Conservation (phyloP, 2,329 filamentous ascomycete genomes). For the Coniella lustricola region DNA sequence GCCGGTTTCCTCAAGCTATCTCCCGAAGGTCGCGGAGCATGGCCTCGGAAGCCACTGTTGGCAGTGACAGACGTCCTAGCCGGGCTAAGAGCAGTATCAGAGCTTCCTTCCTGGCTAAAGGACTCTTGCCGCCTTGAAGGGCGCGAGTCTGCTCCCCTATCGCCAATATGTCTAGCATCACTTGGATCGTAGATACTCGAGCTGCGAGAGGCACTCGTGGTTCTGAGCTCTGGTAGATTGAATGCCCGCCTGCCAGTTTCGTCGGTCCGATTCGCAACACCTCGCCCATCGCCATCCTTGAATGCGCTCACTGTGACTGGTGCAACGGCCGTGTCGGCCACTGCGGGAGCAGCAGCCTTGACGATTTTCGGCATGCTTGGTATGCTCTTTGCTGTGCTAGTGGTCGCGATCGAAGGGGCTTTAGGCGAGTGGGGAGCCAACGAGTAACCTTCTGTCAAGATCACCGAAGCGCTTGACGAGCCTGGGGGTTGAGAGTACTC, state of each 20-base stretch:
- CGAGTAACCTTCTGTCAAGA: slow-evolving; percentile 30
- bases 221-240: slow-evolving; percentile 21
- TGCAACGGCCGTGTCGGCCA: slow-evolving; percentile 39
- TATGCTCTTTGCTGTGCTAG: slow-evolving; percentile 34
- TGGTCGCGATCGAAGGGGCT: slow-evolving; percentile 40
- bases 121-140: slow-evolving; percentile 35
- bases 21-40: slow-evolving; percentile 21
- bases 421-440: slow-evolving; percentile 39
- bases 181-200: slow-evolving; percentile 32
- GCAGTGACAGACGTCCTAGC: slow-evolving; percentile 29
- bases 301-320: slow-evolving; percentile 43
- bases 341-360: slow-evolving; percentile 34
- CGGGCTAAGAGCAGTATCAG: slow-evolving; percentile 38
- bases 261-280: slow-evolving; percentile 32
- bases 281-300: slow-evolving; percentile 41
- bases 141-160: slow-evolving; percentile 23
- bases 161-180: slow-evolving; percentile 23
- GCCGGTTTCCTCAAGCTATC: slow-evolving; percentile 39
- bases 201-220: slow-evolving; percentile 29
- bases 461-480: slow-evolving; percentile 2
- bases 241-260: slow-evolving; percentile 33
- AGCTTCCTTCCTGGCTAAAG: slow-evolving; percentile 37
- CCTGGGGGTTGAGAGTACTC: slow-evolving; percentile 19
- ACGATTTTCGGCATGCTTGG: slow-evolving; percentile 36
- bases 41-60: slow-evolving; percentile 15